These are phyloP conservation scores for Alternaria sp. DNA, from an alignment of 2,329 filamentous ascomycete species.

Conservation along the genomic window DNA sequence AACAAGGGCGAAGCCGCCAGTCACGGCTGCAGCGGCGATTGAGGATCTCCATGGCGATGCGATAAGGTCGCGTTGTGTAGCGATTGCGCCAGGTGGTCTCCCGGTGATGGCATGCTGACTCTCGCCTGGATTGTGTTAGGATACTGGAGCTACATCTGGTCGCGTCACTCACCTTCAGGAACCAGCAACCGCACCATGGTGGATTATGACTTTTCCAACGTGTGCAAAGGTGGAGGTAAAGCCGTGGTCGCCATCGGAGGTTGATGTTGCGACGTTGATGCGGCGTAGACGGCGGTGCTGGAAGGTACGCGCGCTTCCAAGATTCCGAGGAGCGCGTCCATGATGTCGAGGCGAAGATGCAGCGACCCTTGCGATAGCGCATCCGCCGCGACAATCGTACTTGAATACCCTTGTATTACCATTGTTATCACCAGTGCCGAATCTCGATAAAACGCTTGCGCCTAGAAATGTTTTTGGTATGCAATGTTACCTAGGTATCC, in stretches of 20 bases:
- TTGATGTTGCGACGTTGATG: background rate
- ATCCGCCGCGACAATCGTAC: constrained; percentile 8
- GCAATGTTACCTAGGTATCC: rapidly evolving
- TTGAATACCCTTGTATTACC: background rate
- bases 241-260: background rate
- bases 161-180: constrained; percentile 21
- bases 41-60: constrained; percentile 9
- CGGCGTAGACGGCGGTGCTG: background rate
- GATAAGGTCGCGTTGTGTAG: constrained; percentile 13
- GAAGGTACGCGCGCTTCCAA: background rate
- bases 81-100: constrained; percentile 6
- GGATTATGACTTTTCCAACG: background rate
- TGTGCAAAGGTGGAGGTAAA: background rate
- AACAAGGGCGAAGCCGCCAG: constrained; percentile 18
- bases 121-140: constrained; percentile 25
- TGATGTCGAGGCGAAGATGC: constrained; percentile 10
- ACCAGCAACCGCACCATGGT: constrained; percentile 34
- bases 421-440: too few species aligned
- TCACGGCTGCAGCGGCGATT: constrained; percentile 12
- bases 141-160: background rate
- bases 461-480: background rate
- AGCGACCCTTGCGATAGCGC: constrained; percentile 10
- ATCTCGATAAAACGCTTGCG: background rate
- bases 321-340: constrained; percentile 3
- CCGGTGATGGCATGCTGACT: constrained; percentile 22